These are phyloP conservation scores for Suillus paluster DNA, from an alignment of 768 basidiomycete species.

Conservation along the genomic window DNA sequence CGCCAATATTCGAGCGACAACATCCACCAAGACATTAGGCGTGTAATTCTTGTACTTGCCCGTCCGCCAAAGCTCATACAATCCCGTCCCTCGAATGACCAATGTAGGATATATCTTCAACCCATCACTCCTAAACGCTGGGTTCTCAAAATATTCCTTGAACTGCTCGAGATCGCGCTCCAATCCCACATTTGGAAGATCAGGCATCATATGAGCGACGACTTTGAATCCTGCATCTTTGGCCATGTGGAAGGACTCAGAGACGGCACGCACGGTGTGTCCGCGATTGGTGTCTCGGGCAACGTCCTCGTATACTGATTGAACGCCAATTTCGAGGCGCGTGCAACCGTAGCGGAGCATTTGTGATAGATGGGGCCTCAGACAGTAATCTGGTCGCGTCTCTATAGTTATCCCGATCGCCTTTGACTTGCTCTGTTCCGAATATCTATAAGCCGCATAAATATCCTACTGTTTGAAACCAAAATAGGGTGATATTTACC, in stretches of 20 bases:
- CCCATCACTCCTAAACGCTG: conserved; percentile 95
- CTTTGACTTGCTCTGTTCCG: conserved; percentile 97
- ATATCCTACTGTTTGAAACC: background rate
- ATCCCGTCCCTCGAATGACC: conserved; percentile 94
- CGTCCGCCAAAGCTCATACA: conserved; percentile 96
- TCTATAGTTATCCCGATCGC: conserved; percentile 99
- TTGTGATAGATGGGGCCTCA: conserved; percentile 95
- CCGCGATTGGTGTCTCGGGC: conserved; percentile 98
- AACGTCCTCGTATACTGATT: conserved; percentile 99
- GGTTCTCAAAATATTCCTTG: conserved; percentile 99
- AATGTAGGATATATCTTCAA: conserved; percentile 98
- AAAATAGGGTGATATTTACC: conserved; percentile 42
- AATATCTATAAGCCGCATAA: conserved; percentile 60
- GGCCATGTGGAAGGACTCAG: conserved; percentile 95
- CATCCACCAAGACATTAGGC: conserved; percentile 97
- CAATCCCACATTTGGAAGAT: conserved; percentile 95
- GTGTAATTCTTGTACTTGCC: conserved; percentile 99
- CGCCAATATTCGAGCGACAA: conserved; percentile 94
- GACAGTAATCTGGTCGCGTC: conserved; percentile 96
- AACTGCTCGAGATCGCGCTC: conserved; percentile 98
- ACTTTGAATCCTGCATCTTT: conserved; percentile 99
- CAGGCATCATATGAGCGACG: conserved; percentile 99
- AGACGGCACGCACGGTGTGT: conserved; percentile 96
- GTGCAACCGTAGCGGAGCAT: conserved; percentile 99
- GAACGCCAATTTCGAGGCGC: conserved; percentile 96